A percentile compares a stretch with the other conserved stretches of the same genome.
Evolutionary conservation across 768 basidiomycete genomes (phyloP).

Genomic region (Russula virescens): DNA sequence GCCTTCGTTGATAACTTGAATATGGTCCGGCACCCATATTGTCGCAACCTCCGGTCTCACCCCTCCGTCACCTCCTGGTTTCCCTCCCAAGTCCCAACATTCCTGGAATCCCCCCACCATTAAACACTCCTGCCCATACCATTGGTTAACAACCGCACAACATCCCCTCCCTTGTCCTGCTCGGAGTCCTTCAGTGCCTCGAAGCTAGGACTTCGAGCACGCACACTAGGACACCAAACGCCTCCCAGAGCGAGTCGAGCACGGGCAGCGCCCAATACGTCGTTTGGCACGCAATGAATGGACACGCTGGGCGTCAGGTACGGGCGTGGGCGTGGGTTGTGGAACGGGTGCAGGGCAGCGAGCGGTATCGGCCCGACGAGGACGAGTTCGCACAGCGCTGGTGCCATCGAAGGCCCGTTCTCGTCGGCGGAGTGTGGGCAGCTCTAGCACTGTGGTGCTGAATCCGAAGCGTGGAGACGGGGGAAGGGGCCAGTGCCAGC

Average conservation of each 20-base stretch:
- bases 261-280: slow-evolving; percentile 15
- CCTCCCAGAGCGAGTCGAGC: slow-evolving; percentile 17
- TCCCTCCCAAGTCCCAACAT: too few relatives aligned
- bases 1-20: too few relatives aligned
- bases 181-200: too few relatives aligned
- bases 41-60: too few relatives aligned
- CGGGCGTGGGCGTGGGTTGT: not conserved
- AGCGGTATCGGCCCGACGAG: slow-evolving; percentile 15
- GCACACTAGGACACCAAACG: not conserved
- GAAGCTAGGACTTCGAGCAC: slow-evolving; percentile 14
- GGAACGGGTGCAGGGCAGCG: not conserved
- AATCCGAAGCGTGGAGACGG: slow-evolving; percentile 3
- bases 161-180: too few relatives aligned
- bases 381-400: slow-evolving; percentile 2
- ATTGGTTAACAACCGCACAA: too few relatives aligned
- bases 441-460: not conserved
- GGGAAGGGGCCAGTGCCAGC: too few relatives aligned
- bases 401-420: slow-evolving; percentile 16
- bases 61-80: too few relatives aligned
- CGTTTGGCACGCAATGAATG: slow-evolving; percentile 14
- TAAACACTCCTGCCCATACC: too few relatives aligned
- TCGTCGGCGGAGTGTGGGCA: slow-evolving; percentile 16
- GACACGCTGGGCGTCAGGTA: slow-evolving; percentile 12
- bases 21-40: too few relatives aligned
- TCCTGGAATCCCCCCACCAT: too few relatives aligned